phyloP scores from a whole-genome alignment of 106 monocot genomes.

The Platanthera zijinensis region DNA sequence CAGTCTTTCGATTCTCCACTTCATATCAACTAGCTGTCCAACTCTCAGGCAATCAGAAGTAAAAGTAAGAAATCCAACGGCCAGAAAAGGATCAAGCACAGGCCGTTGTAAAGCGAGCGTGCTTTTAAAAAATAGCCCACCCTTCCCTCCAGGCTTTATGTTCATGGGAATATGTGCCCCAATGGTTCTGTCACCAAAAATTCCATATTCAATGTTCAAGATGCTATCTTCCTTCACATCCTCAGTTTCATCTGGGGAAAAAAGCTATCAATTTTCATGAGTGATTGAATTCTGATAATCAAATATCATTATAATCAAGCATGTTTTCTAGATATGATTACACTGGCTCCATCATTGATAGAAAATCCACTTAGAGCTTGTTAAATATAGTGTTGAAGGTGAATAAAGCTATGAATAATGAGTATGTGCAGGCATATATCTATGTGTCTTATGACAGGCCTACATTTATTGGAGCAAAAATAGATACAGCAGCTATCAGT shows the following conservation, averaged over 20 bases:
- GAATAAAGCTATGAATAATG: too few relatives aligned
- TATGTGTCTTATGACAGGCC: too few relatives aligned
- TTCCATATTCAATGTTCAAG: slow-evolving; percentile 73
- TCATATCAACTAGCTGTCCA: slow-evolving; percentile 76
- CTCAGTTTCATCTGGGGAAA: slow-evolving; percentile 40
- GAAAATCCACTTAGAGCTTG: too few relatives aligned
- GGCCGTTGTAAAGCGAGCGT: slow-evolving; percentile 57
- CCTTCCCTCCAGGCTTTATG: slow-evolving; percentile 16
- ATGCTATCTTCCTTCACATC: slow-evolving; percentile 42
- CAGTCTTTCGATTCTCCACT: slow-evolving; percentile 89
- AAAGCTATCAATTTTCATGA: slow-evolving; percentile 3
- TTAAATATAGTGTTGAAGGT: too few relatives aligned
- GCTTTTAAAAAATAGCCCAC: slow-evolving; percentile 52
- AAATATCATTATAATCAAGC: neutral
- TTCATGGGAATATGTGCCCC: slow-evolving; percentile 68
- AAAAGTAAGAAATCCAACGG: slow-evolving; percentile 91
- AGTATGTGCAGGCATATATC: too few relatives aligned
- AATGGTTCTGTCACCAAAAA: slow-evolving; percentile 59
- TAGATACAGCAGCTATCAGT: too few relatives aligned
- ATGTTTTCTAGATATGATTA: neutral
- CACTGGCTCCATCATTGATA: too few relatives aligned
- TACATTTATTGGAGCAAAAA: too few relatives aligned
- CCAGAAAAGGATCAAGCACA: slow-evolving; percentile 80
- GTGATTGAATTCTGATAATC: neutral
- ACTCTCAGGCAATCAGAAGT: slow-evolving; percentile 73